Conservation (phyloP, 768 basidiomycete species). For the Rhodotorula sphaerocarpa region DNA sequence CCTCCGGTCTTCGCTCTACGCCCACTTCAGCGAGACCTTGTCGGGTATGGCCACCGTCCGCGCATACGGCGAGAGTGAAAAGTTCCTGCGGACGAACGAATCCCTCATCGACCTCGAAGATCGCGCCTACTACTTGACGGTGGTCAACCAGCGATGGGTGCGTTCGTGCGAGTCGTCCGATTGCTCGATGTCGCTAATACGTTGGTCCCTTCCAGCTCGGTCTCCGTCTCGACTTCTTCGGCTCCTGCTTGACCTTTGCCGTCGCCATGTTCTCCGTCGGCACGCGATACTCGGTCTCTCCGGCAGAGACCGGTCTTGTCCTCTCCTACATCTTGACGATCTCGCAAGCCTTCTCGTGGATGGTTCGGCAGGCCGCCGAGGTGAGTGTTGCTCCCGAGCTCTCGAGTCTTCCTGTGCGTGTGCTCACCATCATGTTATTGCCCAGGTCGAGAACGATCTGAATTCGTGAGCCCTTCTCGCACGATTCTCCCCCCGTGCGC, state of each 20-base stretch:
- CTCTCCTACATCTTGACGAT: conserved; percentile 51
- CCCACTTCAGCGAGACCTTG: conserved; percentile 85
- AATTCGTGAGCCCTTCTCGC: not conserved
- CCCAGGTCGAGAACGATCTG: conserved; percentile 2
- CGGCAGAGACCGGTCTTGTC: conserved; percentile 69
- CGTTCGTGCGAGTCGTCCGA: not conserved
- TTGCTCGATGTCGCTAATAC: not conserved
- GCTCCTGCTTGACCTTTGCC: conserved; percentile 59
- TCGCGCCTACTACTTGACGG: conserved; percentile 77
- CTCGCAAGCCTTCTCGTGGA: conserved; percentile 58
- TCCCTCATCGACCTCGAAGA: conserved; percentile 76
- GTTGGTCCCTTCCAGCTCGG: conserved; percentile 57
- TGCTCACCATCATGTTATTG: too few relatives aligned
- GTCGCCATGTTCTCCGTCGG: conserved; percentile 73
- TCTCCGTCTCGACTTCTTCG: conserved; percentile 79
- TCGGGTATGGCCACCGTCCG: conserved; percentile 60
- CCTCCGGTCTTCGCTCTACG: conserved; percentile 76
- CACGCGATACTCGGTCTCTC: conserved; percentile 63
- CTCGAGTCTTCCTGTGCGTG: too few relatives aligned
- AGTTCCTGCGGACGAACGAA: conserved; percentile 65
- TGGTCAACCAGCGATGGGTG: conserved; percentile 50
- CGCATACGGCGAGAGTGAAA: conserved; percentile 66
- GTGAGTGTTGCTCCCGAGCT: conserved; percentile 3
- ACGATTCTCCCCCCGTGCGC: not conserved
- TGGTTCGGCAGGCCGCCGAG: conserved; percentile 60